Evolutionary conservation across 768 basidiomycete species (phyloP).

Genomic region (Leccinum aurantiacum): DNA sequence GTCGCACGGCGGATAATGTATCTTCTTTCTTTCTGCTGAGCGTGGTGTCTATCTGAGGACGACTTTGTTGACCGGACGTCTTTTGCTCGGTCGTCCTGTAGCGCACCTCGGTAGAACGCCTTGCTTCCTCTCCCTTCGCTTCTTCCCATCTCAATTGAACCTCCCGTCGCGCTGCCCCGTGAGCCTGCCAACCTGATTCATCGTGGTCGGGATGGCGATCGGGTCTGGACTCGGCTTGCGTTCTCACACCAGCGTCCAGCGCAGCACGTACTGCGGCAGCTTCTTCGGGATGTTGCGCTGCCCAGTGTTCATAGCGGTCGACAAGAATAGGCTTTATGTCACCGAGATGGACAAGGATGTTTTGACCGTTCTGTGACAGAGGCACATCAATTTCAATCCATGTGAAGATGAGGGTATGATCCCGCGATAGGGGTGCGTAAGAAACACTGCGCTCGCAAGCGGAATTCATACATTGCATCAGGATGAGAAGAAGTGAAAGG

Average conservation of each 20-base stretch:
- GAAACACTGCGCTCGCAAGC: background rate
- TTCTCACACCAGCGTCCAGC: constrained; percentile 20
- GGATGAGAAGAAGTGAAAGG: background rate
- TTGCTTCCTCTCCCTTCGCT: constrained; percentile 36
- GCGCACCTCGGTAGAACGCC: constrained; percentile 36
- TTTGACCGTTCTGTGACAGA: constrained; percentile 63
- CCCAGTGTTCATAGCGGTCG: constrained; percentile 64
- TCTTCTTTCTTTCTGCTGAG: constrained; percentile 34
- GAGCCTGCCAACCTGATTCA: constrained; percentile 34
- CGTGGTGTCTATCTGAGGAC: constrained; percentile 31
- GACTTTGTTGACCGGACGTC: constrained; percentile 18
- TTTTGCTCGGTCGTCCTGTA: constrained; percentile 28
- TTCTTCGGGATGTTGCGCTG: constrained; percentile 42
- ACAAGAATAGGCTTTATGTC: constrained; percentile 65
- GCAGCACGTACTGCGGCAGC: constrained; percentile 23
- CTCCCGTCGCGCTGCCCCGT: constrained; percentile 33
- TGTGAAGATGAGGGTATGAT: constrained; percentile 1
- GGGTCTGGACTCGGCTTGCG: constrained; percentile 27
- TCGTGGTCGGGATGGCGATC: constrained; percentile 28
- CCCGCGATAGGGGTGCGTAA: background rate
- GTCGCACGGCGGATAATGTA: constrained; percentile 24
- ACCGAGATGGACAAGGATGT: constrained; percentile 66
- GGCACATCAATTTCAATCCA: constrained; percentile 16
- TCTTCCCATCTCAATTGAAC: constrained; percentile 35
- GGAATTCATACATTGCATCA: constrained; percentile 1